Conservation (phyloP, 2,329 filamentous ascomycete species). For the Hirsutella thompsonii region DNA sequence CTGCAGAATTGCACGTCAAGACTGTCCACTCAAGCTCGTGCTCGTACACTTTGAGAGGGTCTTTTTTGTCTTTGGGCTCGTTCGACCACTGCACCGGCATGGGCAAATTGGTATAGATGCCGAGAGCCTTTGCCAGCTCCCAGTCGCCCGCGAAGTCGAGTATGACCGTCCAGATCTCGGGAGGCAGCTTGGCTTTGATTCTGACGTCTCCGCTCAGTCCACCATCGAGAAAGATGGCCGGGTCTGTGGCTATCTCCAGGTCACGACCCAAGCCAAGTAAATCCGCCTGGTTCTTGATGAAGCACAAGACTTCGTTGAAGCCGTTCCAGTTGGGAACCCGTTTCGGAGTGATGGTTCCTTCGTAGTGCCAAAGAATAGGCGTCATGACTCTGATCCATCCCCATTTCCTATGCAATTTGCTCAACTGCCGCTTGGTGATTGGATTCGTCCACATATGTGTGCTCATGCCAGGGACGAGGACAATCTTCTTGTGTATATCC, state of each 20-base stretch:
- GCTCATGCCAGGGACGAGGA: slow-evolving; percentile 83
- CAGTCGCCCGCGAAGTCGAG: slow-evolving; percentile 78
- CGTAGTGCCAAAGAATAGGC: slow-evolving; percentile 73
- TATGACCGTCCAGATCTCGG: slow-evolving; percentile 82
- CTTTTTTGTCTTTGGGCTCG: slow-evolving; percentile 44
- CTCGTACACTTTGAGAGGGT: slow-evolving; percentile 59
- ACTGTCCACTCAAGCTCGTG: slow-evolving; percentile 77
- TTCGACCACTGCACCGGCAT: slow-evolving; percentile 57
- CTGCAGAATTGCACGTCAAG: slow-evolving; percentile 55
- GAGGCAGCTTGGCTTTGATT: slow-evolving; percentile 46
- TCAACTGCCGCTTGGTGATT: slow-evolving; percentile 75
- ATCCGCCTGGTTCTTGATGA: slow-evolving; percentile 66
- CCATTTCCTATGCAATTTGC: slow-evolving; percentile 74
- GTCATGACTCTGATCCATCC: slow-evolving; percentile 74
- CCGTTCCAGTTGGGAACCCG: slow-evolving; percentile 47
- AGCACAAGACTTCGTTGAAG: slow-evolving; percentile 59
- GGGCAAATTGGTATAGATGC: slow-evolving; percentile 65
- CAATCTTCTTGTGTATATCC: slow-evolving; percentile 74
- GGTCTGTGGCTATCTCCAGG: slow-evolving; percentile 40
- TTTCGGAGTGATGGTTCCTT: slow-evolving; percentile 35
- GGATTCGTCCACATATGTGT: slow-evolving; percentile 83
- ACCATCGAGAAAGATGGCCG: slow-evolving; percentile 19
- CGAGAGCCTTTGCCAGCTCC: slow-evolving; percentile 74
- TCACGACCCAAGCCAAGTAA: slow-evolving; percentile 62
- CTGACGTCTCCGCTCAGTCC: slow-evolving; percentile 18